Base-by-base conservation (phyloP, 768 basidiomycete genomes). In the Cyclocybe aegerita region DNA sequence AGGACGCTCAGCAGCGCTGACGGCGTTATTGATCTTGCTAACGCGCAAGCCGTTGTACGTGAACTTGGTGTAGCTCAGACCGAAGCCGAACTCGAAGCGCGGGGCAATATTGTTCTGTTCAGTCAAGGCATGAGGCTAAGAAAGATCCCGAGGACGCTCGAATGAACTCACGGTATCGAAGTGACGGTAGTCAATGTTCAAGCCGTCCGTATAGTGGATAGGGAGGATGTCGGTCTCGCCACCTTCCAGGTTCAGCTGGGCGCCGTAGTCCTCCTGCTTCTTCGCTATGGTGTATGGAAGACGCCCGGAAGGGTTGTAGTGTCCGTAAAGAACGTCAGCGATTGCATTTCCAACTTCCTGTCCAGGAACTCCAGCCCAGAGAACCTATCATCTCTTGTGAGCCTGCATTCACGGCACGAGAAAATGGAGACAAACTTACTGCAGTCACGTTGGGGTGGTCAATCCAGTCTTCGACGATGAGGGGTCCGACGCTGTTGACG, bases 71-170 rank as follows among this genome's bases (percentile, higher is more conserved):
- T 97, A 98, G 49, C 85, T 88, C 61, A 95, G 65, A 0, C 94
- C 94, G 63, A 85, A 95, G 4, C 94, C 94, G 64, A 98, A 98
- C 61, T 91, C 90, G 60, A 83, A 93, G 34, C 88, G 87, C 3
- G 91, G 91, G 0, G 75, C 76, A 55, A 92, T 90, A 54, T 85
- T 79, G 66, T 80, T 71, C 80, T 86, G 32, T 30, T 47, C 2
- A 41, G 11, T 34, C 46, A n/a, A 30, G 66, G 32, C 23, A 23
- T 23, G 23, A 23, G 23, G 23, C 23, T 0, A 23, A 1, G 23
- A 23, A 23, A 23, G 23, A 9, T 47, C 12, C 11, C 5, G 31
- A 2, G 8, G 30, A 39, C n/a, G 32, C 32, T 29, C 10, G 9
- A 51, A 57, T 34, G 62, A 60, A 65, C 82, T 69, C 49, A 84